phyloP scores from a whole-genome alignment of 352 stramenopile species.

The Pythium dissotocum region DNA sequence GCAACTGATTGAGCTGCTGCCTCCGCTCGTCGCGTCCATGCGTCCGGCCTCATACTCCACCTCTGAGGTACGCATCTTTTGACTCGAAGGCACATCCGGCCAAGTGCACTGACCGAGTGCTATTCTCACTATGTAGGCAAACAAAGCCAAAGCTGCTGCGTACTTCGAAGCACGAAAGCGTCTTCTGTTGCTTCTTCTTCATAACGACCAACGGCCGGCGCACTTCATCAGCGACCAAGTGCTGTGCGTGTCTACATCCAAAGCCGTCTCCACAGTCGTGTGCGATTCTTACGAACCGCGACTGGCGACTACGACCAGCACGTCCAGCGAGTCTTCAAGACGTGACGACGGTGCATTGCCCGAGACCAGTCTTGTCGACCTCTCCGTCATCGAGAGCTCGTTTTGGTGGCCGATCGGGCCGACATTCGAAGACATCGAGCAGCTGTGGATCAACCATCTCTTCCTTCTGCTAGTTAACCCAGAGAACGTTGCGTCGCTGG shows the following conservation, averaged over 20 bases:
- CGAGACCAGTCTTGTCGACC: slow-evolving; percentile 70
- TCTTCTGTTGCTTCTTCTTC: slow-evolving; percentile 63
- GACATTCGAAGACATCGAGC: slow-evolving; percentile 32
- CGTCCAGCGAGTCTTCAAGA: slow-evolving; percentile 21
- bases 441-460: slow-evolving; percentile 73
- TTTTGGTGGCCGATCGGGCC: slow-evolving; percentile 80
- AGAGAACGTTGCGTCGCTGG: slow-evolving; percentile 55
- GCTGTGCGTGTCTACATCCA: slow-evolving; percentile 47
- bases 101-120: neutral
- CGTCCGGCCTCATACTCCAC: slow-evolving; percentile 56
- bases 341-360: slow-evolving; percentile 74
- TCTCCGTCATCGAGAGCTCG: slow-evolving; percentile 70
- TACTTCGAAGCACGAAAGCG: slow-evolving; percentile 64
- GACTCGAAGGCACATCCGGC: neutral
- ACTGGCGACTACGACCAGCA: slow-evolving; percentile 13
- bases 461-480: slow-evolving; percentile 68
- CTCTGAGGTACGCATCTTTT: slow-evolving; percentile 32
- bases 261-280: slow-evolving; percentile 72
- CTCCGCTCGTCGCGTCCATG: slow-evolving; percentile 65
- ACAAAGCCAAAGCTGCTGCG: slow-evolving; percentile 45
- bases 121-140: slow-evolving; percentile 28
- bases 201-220: slow-evolving; percentile 38
- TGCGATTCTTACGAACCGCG: slow-evolving; percentile 77
- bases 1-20: slow-evolving; percentile 75
- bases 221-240: slow-evolving; percentile 53